phyloP scores from a whole-genome alignment of 2,329 filamentous ascomycete genomes.

The Coniochaeta ligniaria region DNA sequence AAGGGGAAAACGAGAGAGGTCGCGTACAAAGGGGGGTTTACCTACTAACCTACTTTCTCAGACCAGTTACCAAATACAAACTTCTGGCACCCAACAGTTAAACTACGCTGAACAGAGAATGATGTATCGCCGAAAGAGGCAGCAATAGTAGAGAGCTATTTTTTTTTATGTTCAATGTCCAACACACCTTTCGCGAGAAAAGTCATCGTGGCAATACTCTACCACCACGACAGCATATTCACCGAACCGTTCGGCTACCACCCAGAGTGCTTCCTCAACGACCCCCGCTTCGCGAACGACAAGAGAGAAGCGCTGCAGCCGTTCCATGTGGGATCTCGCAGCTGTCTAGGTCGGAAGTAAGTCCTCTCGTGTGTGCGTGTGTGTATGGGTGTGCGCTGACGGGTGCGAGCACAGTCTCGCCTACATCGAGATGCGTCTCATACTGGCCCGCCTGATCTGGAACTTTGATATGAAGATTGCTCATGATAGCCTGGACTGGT shows the following conservation, averaged over 20 bases:
- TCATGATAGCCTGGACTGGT: neutral
- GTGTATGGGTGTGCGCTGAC: neutral
- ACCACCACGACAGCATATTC: constrained; percentile 18
- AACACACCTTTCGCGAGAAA: too few species aligned
- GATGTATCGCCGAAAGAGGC: too few species aligned
- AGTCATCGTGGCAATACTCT: constrained; percentile 29
- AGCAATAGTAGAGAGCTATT: too few species aligned
- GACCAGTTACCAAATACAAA: too few species aligned
- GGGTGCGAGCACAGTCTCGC: constrained; percentile 18
- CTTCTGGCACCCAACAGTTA: too few species aligned
- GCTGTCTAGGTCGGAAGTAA: constrained; percentile 4
- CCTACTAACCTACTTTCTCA: too few species aligned
- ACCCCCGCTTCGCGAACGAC: constrained; percentile 1
- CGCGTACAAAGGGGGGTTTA: too few species aligned
- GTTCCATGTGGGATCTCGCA: constrained; percentile 4
- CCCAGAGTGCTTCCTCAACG: constrained; percentile 23
- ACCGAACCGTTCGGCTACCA: constrained; percentile 15
- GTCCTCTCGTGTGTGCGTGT: neutral
- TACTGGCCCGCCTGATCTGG: constrained; percentile 19
- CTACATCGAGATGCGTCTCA: constrained; percentile 28
- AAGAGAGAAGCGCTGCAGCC: constrained; percentile 5
- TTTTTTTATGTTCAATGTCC: too few species aligned
- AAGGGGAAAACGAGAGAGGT: too few species aligned
- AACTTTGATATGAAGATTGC: neutral
- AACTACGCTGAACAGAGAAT: too few species aligned